Evolutionary conservation across 495 filamentous ascomycete species (phyloP), one percentile per base, ranked within the genome.

Genomic region (Friedmanniomyces endolithicus): DNA sequence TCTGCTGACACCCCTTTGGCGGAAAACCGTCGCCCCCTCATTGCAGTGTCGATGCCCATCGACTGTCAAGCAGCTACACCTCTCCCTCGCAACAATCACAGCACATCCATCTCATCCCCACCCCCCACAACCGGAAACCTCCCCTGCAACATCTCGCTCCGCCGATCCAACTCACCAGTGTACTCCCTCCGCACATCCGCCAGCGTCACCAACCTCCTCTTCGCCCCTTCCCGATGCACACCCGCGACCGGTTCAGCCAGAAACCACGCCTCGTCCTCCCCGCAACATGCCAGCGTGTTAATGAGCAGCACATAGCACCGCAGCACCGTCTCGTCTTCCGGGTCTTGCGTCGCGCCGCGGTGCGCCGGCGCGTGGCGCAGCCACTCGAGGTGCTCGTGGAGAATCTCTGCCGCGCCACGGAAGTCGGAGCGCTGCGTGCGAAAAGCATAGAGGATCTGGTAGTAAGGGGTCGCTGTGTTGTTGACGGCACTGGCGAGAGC

Each of bases 271-370:
- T 95, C 82, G 59, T 85, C 81, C 57, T 81, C 72, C 34, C 83
- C 78, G n/a, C 95, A 87, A 55, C 86, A 92, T 47, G 79, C 81
- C 59, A 98, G 71, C 3, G 86, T 78, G 65, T 98, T 97, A 71
- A 97, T 90, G 35, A 97, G 74, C 53, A 84, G 77, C 11, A 96
- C 66, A 56, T 95, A 90, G 59, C 84, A 82, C 41, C 78, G 69
- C 35, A 71, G 66, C 29, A 83, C 66, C 45, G 75, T 75, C 53
- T 75, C 72, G 59, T 77, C 79, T 48, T 76, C 72, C 0, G 71
- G 71, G 59, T 79, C 75, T 47, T 71, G 68, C 71, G 78, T 56
- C 72, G 79, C 56, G 80, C 75, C 27, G 27, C 27, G n/a, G 72
- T 74, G 16, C 78, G 75, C 50, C 78, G 74, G 11, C 65, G 60